Percentiles rank a stretch among this genome's conserved stretches.
Evolutionary conservation across 2,329 filamentous ascomycete genomes (phyloP).

Genomic region (Trichoderma sp.): DNA sequence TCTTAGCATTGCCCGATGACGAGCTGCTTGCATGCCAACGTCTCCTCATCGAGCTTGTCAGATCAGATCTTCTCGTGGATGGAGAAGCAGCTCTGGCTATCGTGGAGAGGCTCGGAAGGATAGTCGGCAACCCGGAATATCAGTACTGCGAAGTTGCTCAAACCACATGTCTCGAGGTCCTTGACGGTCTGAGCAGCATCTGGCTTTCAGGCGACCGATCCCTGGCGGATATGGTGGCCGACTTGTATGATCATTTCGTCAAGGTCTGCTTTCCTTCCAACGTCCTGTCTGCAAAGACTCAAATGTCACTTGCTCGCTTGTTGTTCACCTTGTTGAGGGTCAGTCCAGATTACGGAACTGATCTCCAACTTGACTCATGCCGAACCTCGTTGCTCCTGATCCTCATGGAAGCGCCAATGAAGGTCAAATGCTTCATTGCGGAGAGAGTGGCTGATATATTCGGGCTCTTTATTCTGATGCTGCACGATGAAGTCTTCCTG

Average conservation of each 20-base stretch:
- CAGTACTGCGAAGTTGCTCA: slow-evolving; percentile 75
- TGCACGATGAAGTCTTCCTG: slow-evolving; percentile 81
- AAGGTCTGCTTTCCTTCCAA: slow-evolving; percentile 66
- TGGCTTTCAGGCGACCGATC: slow-evolving; percentile 65
- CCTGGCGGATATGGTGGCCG: slow-evolving; percentile 67
- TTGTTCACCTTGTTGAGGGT: slow-evolving; percentile 69
- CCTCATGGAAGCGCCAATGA: slow-evolving; percentile 65
- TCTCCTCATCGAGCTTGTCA: slow-evolving; percentile 56
- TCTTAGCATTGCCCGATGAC: slow-evolving; percentile 54
- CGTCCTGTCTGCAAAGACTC: slow-evolving; percentile 68
- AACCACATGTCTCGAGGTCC: slow-evolving; percentile 66
- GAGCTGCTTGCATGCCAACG: slow-evolving; percentile 56
- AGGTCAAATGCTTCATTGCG: slow-evolving; percentile 76
- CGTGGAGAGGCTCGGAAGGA: slow-evolving; percentile 53
- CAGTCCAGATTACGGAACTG: slow-evolving; percentile 67
- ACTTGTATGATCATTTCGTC: slow-evolving; percentile 80
- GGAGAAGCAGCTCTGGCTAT: slow-evolving; percentile 51
- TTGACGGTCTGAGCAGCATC: slow-evolving; percentile 63
- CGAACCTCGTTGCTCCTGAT: slow-evolving; percentile 76
- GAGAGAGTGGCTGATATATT: slow-evolving; percentile 74
- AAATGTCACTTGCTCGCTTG: slow-evolving; percentile 67
- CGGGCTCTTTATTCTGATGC: slow-evolving; percentile 74
- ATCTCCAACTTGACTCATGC: slow-evolving; percentile 58
- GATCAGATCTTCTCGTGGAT: slow-evolving; percentile 55
- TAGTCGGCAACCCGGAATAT: slow-evolving; percentile 61